Percentiles rank a stretch among this genome's conserved stretches.
Conservation (phyloP, 495 filamentous ascomycete genomes). For the Lindgomyces ingoldianus region DNA sequence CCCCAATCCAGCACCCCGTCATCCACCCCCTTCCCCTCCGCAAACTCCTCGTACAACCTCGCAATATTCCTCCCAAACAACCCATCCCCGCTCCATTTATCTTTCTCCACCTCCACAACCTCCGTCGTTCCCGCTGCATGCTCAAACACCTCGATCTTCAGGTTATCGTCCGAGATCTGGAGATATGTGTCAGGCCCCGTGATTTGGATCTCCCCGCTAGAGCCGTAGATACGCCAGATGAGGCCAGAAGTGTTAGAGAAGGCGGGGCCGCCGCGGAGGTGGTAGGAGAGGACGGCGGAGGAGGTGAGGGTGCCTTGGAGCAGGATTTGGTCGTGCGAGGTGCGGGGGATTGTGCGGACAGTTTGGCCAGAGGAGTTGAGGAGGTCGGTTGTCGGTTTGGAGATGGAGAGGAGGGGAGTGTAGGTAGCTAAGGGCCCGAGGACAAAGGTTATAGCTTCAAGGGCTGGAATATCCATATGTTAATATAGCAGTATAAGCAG, state of each 20-base stretch:
- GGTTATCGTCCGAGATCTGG: slow-evolving; percentile 43
- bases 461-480: slow-evolving; percentile 1
- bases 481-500: too few species aligned
- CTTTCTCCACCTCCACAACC: slow-evolving; percentile 48
- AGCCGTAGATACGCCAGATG: slow-evolving; percentile 57
- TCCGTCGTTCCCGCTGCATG: slow-evolving; percentile 42
- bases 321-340: slow-evolving; percentile 53
- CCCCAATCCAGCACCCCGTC: slow-evolving; percentile 47
- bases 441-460: slow-evolving; percentile 41
- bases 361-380: slow-evolving; percentile 36
- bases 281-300: slow-evolving; percentile 47
- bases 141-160: slow-evolving; percentile 50
- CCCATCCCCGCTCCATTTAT: slow-evolving; percentile 43
- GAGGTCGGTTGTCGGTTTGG: slow-evolving; percentile 49
- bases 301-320: slow-evolving; percentile 50
- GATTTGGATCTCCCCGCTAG: slow-evolving; percentile 58
- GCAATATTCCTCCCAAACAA: slow-evolving; percentile 49
- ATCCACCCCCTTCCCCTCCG: slow-evolving; percentile 40
- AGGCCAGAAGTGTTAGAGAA: slow-evolving; percentile 53
- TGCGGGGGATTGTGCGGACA: slow-evolving; percentile 43
- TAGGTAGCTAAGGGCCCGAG: slow-evolving; percentile 50
- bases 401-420: slow-evolving; percentile 49
- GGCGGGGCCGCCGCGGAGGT: slow-evolving; percentile 53
- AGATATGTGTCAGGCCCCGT: slow-evolving; percentile 43
- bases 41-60: slow-evolving; percentile 54